These are phyloP conservation scores for Aureobasidium sp. DNA, from an alignment of 2,329 filamentous ascomycete genomes.

Conservation along the genomic window DNA sequence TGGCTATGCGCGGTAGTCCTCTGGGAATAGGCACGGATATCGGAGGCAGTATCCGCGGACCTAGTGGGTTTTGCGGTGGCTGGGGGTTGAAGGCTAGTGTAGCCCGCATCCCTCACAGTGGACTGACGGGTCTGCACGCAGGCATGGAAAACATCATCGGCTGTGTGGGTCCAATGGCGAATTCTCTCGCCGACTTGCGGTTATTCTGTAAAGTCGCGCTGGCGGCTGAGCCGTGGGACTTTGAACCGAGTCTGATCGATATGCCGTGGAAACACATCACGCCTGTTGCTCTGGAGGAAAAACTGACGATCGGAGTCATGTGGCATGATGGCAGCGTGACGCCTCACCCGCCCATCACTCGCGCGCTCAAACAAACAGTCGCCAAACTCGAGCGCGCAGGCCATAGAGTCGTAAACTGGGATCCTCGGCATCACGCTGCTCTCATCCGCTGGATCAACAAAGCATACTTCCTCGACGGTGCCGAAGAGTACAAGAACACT, in stretches of 20 bases:
- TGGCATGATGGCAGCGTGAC: constrained; percentile 58
- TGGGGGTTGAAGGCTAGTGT: constrained; percentile 71
- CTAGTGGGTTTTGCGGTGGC: constrained; percentile 67
- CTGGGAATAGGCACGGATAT: constrained; percentile 48
- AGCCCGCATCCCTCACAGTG: constrained; percentile 3
- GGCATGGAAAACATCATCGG: constrained; percentile 27
- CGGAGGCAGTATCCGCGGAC: constrained; percentile 68
- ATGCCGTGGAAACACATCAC: constrained; percentile 45
- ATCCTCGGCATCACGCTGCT: constrained; percentile 46
- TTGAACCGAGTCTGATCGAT: constrained; percentile 51
- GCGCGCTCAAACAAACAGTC: constrained; percentile 50
- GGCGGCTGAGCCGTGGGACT: constrained; percentile 48
- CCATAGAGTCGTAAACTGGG: constrained; percentile 51
- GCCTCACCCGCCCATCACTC: constrained; percentile 58
- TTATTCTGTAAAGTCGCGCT: constrained; percentile 49
- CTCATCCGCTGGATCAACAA: constrained; percentile 11
- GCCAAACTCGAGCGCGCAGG: constrained; percentile 44
- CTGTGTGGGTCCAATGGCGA: constrained; percentile 50
- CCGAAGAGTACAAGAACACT: background rate
- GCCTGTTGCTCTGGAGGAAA: constrained; percentile 27
- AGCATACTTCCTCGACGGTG: constrained; percentile 15
- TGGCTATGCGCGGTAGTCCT: constrained; percentile 43
- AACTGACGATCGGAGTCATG: constrained; percentile 54
- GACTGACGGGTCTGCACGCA: constrained; percentile 7
- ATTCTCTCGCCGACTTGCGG: constrained; percentile 45